These are phyloP conservation scores for Aspergillus jensenii DNA, from an alignment of 2,329 filamentous ascomycete species.

Conservation along the genomic window DNA sequence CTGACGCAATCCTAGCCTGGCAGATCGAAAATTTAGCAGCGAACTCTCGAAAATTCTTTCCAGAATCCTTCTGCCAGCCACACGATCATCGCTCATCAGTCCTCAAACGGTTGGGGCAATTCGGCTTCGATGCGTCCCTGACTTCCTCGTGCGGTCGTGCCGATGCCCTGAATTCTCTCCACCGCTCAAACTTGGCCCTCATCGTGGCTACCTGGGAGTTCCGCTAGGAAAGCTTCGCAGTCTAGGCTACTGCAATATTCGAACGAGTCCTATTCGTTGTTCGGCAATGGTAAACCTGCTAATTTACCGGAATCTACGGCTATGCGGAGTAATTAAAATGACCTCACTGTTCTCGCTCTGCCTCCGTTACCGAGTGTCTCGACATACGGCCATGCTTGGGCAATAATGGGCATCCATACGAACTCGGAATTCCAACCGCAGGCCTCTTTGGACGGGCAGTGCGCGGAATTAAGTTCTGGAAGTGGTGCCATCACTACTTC, in stretches of 20 bases:
- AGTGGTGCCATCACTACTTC: conserved; percentile 7
- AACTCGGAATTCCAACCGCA: neutral
- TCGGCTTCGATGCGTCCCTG: neutral
- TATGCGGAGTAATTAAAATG: no score
- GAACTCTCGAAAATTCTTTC: neutral
- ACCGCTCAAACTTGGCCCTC: neutral
- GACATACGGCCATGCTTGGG: no score
- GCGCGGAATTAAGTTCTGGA: neutral
- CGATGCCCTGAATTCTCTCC: neutral
- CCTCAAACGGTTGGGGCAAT: neutral
- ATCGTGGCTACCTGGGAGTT: neutral
- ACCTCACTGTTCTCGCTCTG: no score
- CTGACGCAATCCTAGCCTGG: neutral
- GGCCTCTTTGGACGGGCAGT: neutral
- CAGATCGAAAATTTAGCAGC: neutral
- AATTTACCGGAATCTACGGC: no score
- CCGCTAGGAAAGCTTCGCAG: neutral
- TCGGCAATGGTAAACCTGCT: no score
- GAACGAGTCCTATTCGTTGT: no score
- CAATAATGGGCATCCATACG: neutral
- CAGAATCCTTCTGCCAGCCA: neutral
- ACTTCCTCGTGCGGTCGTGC: neutral
- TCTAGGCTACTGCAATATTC: neutral
- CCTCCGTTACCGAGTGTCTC: no score
- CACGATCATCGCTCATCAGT: neutral